Evolutionary conservation across 2,329 filamentous ascomycete species (phyloP), one percentile per base, ranked within the genome.

Genomic region (Zelopaecilomyces penicillatus): DNA sequence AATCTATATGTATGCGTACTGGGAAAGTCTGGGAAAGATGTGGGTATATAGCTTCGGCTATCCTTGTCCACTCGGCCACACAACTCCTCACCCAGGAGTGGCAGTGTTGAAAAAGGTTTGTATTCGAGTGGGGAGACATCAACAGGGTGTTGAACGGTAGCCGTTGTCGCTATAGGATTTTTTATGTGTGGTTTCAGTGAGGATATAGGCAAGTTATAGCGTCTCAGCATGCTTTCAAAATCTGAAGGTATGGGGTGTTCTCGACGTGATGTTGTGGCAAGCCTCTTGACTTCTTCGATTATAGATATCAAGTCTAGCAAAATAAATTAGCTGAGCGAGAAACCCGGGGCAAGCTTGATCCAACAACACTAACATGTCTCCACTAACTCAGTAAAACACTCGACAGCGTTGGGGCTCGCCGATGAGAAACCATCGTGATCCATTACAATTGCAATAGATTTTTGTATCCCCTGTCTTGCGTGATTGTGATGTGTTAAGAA

Each of bases 1-100:
- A 74, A 76, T 34, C 71, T 74, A 61, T 82, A 83, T 4, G 79
- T 83, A 54, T 83, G 78, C 38, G 75, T 76, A 57, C 78, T 81
- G 0, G 80, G 80, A 47, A 83, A 83, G 7, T 73, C 68, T 1
- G 80, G 80, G 42, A 83, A 80, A 0, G 70, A 69, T 32, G 64
- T 61, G 0, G 80, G 80, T 8, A 83, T 80, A 59, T 78, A 81
- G 27, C 59, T 45, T 53, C 74, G 75, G 9, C 66, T 59, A 6
- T 73, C 68, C 54, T 80, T 81, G 50, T 83, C 79, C 2, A 65
- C 54, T 45, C 70, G 68, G 33, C 80, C 80, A 46, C 78, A 80
- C 2, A 83, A 65, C 44, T 82, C 78, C 4, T 68, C 60, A 27
- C 74, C 73, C 11, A 75, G 65, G 6, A 73, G 65, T 0, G 69